A percentile compares a stretch with the other conserved stretches of the same genome.
These are phyloP conservation scores for Diaporthe sp. DNA, from an alignment of 2,329 filamentous ascomycete species.

Conservation along the genomic window DNA sequence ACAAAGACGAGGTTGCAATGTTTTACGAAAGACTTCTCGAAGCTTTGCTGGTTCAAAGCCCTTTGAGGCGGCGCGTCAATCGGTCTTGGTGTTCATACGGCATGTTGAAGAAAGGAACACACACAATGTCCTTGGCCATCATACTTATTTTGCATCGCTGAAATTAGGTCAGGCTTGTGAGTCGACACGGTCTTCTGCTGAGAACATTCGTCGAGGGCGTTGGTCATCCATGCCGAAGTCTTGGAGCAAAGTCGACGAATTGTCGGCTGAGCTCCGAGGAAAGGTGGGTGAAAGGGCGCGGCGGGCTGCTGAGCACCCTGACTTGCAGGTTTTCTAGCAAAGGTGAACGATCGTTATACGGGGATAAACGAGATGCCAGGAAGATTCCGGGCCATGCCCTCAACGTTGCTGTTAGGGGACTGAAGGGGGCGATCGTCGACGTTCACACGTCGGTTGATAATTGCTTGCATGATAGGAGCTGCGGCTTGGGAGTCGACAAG, in stretches of 20 bases:
- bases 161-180: neutral
- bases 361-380: neutral
- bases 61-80: conserved; percentile 13
- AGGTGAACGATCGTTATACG: no score
- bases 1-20: conserved; percentile 19
- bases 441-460: neutral
- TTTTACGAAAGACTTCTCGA: neutral
- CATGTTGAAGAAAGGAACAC: neutral
- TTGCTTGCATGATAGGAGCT: no score
- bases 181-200: neutral
- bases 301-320: no score
- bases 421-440: neutral
- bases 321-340: neutral
- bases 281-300: neutral
- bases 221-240: no score
- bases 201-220: neutral
- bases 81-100: conserved; percentile 14
- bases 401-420: neutral
- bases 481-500: neutral
- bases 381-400: fast-evolving
- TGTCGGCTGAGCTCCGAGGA: neutral
- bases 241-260: neutral
- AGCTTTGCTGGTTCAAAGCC: neutral
- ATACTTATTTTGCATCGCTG: neutral
- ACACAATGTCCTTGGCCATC: neutral